These are phyloP conservation scores for Penicillium mononematosum DNA, from an alignment of 495 filamentous ascomycete genomes.

Conservation along the genomic window DNA sequence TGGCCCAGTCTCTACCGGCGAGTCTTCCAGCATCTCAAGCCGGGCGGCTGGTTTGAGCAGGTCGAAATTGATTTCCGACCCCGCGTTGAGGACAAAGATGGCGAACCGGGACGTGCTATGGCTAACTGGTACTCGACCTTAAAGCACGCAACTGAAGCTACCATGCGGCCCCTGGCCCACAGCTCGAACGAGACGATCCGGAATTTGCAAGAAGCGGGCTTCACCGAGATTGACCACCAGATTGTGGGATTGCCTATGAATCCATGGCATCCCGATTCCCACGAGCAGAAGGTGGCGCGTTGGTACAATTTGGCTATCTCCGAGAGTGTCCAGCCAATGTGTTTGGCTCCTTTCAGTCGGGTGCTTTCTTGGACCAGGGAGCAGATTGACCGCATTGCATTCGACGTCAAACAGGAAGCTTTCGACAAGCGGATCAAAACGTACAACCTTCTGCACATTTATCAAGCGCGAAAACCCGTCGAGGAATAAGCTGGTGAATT, in stretches of 20 bases:
- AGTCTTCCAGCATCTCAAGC: constrained; percentile 75
- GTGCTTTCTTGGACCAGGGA: constrained; percentile 61
- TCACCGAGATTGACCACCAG: constrained; percentile 76
- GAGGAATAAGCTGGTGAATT: background rate
- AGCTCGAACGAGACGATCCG: constrained; percentile 57
- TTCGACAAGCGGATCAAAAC: constrained; percentile 65
- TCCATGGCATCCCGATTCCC: constrained; percentile 69
- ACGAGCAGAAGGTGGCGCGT: constrained; percentile 67
- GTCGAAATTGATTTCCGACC: constrained; percentile 87
- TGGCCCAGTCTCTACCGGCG: constrained; percentile 76
- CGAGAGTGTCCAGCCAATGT: constrained; percentile 70
- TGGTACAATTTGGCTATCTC: constrained; percentile 84
- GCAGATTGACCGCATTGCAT: constrained; percentile 61
- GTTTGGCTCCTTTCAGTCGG: constrained; percentile 71
- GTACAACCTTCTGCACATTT: constrained; percentile 68
- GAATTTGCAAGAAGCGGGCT: constrained; percentile 69
- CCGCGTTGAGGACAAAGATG: constrained; percentile 63
- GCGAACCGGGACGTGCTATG: constrained; percentile 40
- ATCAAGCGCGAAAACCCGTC: constrained; percentile 46
- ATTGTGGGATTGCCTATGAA: constrained; percentile 73
- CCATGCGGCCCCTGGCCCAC: constrained; percentile 65
- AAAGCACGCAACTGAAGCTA: constrained; percentile 64
- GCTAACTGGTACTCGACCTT: constrained; percentile 68
- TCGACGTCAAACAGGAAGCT: constrained; percentile 67
- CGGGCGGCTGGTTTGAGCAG: constrained; percentile 81